These are phyloP conservation scores for Colletotrichum tabaci DNA, from an alignment of 2,329 filamentous ascomycete genomes.

Conservation along the genomic window DNA sequence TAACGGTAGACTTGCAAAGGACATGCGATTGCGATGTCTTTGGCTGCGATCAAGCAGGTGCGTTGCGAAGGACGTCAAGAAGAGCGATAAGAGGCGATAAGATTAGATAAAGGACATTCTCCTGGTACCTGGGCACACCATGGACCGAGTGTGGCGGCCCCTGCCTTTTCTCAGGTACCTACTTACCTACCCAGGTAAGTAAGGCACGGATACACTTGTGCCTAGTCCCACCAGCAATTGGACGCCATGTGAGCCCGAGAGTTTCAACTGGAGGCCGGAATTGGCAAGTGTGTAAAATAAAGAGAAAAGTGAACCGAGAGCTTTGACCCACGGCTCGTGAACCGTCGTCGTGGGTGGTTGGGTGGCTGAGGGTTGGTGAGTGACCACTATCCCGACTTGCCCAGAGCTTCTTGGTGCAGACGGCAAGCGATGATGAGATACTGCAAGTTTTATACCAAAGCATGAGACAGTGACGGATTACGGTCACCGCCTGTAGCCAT, in stretches of 20 bases:
- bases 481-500: not conserved
- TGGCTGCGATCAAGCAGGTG: not conserved
- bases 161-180: not conserved
- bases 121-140: too few relatives aligned
- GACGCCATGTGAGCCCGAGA: conserved; percentile 15
- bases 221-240: conserved; percentile 14
- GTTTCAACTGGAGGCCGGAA: conserved; percentile 8
- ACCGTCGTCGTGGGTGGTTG: conserved; percentile 9
- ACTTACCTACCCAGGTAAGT: too few relatives aligned
- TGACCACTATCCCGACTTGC: not conserved
- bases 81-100: conserved; percentile 6
- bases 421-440: not conserved
- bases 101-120: not conserved
- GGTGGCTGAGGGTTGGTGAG: not conserved
- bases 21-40: not conserved
- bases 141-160: conserved; percentile 12
- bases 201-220: too few relatives aligned
- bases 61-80: not conserved
- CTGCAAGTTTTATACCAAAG: conserved; percentile 1
- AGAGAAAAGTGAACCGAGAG: conserved; percentile 29
- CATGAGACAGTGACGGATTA: not conserved
- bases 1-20: not conserved
- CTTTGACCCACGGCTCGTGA: conserved; percentile 24
- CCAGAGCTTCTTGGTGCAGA: not conserved
- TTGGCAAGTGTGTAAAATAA: conserved; percentile 2